These are phyloP conservation scores for Vitis hybrid DNA, from an alignment of 177 flowering plant species.

Conservation along the genomic window DNA sequence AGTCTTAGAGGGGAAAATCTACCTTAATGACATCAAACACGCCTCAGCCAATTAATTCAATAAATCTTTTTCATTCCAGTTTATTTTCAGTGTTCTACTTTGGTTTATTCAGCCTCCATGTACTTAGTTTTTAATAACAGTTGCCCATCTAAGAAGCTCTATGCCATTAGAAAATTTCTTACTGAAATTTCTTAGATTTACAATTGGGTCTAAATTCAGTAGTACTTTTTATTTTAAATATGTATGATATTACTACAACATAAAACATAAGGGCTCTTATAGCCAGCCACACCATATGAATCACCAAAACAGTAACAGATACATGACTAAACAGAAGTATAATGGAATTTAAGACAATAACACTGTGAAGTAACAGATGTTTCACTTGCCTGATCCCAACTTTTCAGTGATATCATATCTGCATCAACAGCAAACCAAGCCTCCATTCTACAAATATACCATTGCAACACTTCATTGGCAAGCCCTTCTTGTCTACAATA, in stretches of 20 bases:
- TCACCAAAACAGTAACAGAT: not conserved
- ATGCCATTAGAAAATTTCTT: not conserved
- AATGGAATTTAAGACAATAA: not conserved
- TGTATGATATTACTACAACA: not conserved
- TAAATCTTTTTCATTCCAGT: too few species aligned
- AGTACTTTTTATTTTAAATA: not conserved
- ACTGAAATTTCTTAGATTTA: not conserved
- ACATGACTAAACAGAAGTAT: not conserved
- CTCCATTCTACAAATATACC: constrained; percentile 97
- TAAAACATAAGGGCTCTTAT: not conserved
- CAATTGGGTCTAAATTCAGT: not conserved
- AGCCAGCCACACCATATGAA: not conserved
- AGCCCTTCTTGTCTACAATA: constrained; percentile 71
- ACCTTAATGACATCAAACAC: too few species aligned
- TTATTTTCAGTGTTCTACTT: too few species aligned
- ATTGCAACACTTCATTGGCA: constrained; percentile 79
- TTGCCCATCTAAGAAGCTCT: too few species aligned
- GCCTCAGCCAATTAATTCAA: too few species aligned
- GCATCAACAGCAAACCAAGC: constrained; percentile 99
- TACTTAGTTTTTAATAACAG: too few species aligned
- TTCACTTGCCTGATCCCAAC: constrained; percentile 84
- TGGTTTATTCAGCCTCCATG: too few species aligned
- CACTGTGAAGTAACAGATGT: not conserved
- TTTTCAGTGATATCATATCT: constrained; percentile 86
- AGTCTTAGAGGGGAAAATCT: too few species aligned